Percentiles rank a stretch among this genome's conserved stretches.
phyloP scores from a whole-genome alignment of 345 rosid species.

The Hibiscus syriacus region DNA sequence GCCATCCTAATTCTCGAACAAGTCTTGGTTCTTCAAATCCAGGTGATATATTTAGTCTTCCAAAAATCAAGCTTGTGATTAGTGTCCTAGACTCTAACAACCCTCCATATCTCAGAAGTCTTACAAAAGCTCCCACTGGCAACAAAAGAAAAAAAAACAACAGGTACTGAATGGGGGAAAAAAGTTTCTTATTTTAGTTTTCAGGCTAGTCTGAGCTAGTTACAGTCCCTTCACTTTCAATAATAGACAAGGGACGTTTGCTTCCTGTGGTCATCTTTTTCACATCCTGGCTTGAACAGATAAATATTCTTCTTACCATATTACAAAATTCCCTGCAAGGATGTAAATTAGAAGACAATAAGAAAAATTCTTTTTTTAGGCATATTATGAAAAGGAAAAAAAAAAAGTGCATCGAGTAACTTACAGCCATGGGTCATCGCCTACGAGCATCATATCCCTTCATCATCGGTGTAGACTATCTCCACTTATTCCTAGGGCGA shows the following conservation, averaged over 20 bases:
- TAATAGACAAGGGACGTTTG: too few species aligned
- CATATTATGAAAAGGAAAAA: too few species aligned
- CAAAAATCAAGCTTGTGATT: background rate
- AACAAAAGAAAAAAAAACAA: background rate
- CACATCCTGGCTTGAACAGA: conserved; percentile 72
- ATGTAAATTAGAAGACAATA: background rate
- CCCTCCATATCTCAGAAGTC: background rate
- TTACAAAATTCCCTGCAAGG: conserved; percentile 74
- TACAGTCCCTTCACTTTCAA: too few species aligned
- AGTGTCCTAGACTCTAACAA: background rate
- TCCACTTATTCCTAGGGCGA: conserved; percentile 49
- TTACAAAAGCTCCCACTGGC: background rate
- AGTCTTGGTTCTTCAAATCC: conserved; percentile 8
- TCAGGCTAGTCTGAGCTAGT: conserved; percentile 46
- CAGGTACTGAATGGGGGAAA: background rate
- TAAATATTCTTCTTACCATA: conserved; percentile 80
- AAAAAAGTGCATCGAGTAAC: too few species aligned
- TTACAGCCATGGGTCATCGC: conserved; percentile 96
- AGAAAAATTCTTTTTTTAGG: background rate
- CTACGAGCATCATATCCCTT: conserved; percentile 93
- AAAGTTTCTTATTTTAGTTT: conserved; percentile 19
- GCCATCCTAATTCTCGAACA: conserved; percentile 7
- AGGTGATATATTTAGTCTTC: conserved; percentile 2
- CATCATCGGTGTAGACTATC: conserved; percentile 80
- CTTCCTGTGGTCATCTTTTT: conserved; percentile 62